These are phyloP conservation scores for Erigeron philadelphicus DNA, from an alignment of 140 eudicot species.

Conservation along the genomic window DNA sequence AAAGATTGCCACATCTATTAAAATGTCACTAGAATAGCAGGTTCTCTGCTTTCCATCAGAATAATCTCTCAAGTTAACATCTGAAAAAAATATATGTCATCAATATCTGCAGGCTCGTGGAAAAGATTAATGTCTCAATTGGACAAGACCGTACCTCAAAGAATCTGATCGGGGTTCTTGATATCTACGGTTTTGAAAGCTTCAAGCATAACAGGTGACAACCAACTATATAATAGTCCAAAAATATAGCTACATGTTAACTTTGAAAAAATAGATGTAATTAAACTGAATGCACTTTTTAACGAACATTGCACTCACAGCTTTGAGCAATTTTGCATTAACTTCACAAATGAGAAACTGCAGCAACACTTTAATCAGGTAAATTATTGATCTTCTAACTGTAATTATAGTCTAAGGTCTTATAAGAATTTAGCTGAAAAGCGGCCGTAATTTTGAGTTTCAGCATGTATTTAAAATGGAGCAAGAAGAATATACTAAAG, in stretches of 20 bases:
- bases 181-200: constrained; percentile 98
- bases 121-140: constrained; percentile 82
- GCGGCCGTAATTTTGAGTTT: constrained; percentile 13
- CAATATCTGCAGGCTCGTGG: constrained; percentile 68
- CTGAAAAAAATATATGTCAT: constrained; percentile 3
- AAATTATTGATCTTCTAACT: constrained; percentile 13
- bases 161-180: constrained; percentile 89
- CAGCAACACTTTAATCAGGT: constrained; percentile 99
- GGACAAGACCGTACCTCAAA: constrained; percentile 86
- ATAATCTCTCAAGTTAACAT: constrained; percentile 3
- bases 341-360: constrained; percentile 95
- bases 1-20: background rate
- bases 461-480: constrained; percentile 99
- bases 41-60: background rate
- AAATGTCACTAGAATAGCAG: background rate
- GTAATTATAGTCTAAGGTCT: background rate
- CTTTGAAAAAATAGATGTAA: constrained; percentile 23
- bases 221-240: constrained; percentile 4
- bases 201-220: constrained; percentile 83
- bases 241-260: constrained; percentile 20
- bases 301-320: constrained; percentile 42
- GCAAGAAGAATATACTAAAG: constrained; percentile 96
- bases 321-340: constrained; percentile 98
- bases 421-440: constrained; percentile 1
- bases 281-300: background rate